Conservation (phyloP, 2,329 filamentous ascomycete species). For the Fusarium longipes region DNA sequence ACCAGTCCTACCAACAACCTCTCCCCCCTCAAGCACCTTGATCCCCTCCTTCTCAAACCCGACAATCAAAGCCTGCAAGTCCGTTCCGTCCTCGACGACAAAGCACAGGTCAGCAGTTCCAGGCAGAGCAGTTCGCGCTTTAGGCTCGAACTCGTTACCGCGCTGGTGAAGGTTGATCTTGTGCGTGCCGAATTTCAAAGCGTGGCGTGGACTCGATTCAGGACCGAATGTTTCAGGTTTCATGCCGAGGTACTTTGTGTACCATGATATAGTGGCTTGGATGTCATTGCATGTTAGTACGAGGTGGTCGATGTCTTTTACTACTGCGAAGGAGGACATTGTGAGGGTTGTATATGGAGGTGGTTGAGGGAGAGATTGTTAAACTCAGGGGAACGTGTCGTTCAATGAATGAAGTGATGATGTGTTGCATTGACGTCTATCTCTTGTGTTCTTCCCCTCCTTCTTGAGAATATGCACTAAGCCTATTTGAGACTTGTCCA, state of each 20-base stretch:
- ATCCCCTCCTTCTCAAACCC: constrained; percentile 57
- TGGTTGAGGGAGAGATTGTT: not conserved
- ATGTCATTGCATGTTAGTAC: constrained; percentile 68
- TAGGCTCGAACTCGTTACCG: constrained; percentile 70
- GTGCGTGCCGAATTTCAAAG: constrained; percentile 66
- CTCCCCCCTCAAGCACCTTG: constrained; percentile 61
- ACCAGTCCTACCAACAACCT: constrained; percentile 66
- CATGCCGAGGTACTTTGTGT: constrained; percentile 68
- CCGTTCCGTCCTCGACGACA: constrained; percentile 58
- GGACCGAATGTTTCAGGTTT: constrained; percentile 61
- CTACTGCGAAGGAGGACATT: constrained; percentile 42
- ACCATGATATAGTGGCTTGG: constrained; percentile 63
- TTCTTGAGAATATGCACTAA: too few species aligned
- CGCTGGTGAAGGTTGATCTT: constrained; percentile 72
- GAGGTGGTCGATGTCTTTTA: constrained; percentile 67
- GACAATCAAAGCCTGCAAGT: constrained; percentile 59
- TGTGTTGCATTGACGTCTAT: too few species aligned
- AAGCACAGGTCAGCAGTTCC: constrained; percentile 72
- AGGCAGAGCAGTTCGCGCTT: constrained; percentile 63
- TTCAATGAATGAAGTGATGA: too few species aligned
- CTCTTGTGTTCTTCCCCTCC: too few species aligned
- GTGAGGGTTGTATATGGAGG: not conserved
- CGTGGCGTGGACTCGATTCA: constrained; percentile 55
- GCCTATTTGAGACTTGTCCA: too few species aligned
- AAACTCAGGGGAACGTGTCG: too few species aligned